Base-by-base conservation (phyloP, 441 rosid species). In the Populus hybrid region DNA sequence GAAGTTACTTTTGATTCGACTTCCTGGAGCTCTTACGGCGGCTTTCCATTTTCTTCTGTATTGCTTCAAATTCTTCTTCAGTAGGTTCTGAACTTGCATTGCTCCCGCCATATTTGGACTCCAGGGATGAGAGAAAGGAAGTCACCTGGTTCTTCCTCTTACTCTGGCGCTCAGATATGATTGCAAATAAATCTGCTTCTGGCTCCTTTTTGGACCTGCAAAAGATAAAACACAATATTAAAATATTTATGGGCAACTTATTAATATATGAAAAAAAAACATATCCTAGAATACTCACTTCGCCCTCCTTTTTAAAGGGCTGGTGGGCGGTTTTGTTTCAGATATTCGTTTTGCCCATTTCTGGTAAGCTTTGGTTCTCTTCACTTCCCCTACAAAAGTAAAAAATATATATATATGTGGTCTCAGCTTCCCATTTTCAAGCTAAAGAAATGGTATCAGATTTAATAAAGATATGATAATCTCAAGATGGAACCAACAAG, bases 41-140 rank as follows among this genome's bases (percentile, higher is more conserved):
- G 80, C 85, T 84, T 72, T 91, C 94, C 24, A 93, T 76, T 86
- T 88, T 93, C 80, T 83, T 91, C 88, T 81, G 85, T 18, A 93
- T 88, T 83, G 98, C 98, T 89, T 94, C 94, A 46, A 96, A 94
- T 78, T 96, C 95, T 90, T 93, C 98, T 64, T 94, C 96, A 20
- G 89, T 90, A 9, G 91, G 98, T 80, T 93, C 98, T 8, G 90
- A 77, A 32, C 76, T 79, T 57, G 84, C 85, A 40, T 64, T 79
- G 10, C 69, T 82, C 18, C 89, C 88, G n/a, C 97, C 98, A 70
- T 94, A 96, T 76, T 85, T 94, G 75, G 93, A 84, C 66, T 88
- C 78, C 69, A 94, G 76, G 8, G 98, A 90, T 18, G 95, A 90
- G 79, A 94, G 93, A 97, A 96, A 88, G 76, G 99, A 90, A 76